Evolutionary conservation across 331 rosid genomes (phyloP), one percentile per base, ranked within the genome.

Genomic region (Acacia pycnantha): DNA sequence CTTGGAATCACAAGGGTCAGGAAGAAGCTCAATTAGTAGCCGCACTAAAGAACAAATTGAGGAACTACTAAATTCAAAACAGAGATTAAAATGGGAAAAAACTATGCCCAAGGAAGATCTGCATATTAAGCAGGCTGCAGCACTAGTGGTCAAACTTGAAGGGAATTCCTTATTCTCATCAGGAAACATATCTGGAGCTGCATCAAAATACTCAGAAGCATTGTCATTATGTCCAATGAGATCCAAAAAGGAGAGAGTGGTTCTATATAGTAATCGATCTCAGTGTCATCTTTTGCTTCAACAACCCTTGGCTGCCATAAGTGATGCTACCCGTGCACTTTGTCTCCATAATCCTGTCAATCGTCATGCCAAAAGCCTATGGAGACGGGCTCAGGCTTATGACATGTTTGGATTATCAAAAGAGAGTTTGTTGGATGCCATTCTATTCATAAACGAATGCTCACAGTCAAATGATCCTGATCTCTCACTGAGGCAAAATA

Each of bases 351-450:
- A 84, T 84, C 98, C 98, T 41, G 92, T 90, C 70, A 94, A 96
- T 83, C 97, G 97, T 37, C 99, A 96, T 79, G 99, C 99, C 80
- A 96, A 96, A 88, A 93, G 98, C 82, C 95, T 96, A 8, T 96
- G 99, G 98, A 94, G 99, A 85, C 90, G 98, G 88, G 98, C 99
- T 69, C 99, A 96, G 86, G 98, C 99, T 51, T 94, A 96, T 46
- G 99, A 96, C 88, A 94, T 96, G 98, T 93, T 96, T 77, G 99
- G 98, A 41, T 83, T 89, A 79, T 97, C 98, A 6, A 96, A 94
- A 75, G 99, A 96, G 89, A 94, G 98, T 85, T 86, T 96, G 82
- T 81, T 96, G 80, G 99, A 94, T 85, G 99, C 98, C 80, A 96
- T 96, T 84, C 83, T 96, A 61, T 96, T 96, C 89, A 96, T 96